A percentile compares a stretch with the other conserved stretches of the same genome.
phyloP scores from a whole-genome alignment of 352 stramenopile genomes.

The Pythium pyrilobum region DNA sequence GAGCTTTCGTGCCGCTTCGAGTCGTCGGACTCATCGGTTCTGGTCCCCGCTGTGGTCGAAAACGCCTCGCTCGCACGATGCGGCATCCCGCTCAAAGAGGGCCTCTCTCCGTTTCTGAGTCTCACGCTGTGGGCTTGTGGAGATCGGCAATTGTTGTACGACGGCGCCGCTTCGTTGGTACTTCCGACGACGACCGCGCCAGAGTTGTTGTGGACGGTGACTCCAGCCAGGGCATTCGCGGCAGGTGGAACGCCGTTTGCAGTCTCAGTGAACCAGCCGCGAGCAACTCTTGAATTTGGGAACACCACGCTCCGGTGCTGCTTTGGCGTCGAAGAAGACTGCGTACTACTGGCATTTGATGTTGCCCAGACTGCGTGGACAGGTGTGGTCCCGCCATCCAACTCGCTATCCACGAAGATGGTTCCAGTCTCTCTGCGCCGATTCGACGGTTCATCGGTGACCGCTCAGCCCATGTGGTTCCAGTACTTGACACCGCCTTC shows the following conservation, averaged over 20 bases:
- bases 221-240: too few relatives aligned
- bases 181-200: too few relatives aligned
- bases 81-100: background rate
- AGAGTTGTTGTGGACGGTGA: too few relatives aligned
- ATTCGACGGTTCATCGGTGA: background rate
- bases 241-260: too few relatives aligned
- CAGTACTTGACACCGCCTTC: slow-evolving; percentile 2
- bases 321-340: too few relatives aligned
- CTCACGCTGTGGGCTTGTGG: slow-evolving; percentile 9
- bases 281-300: too few relatives aligned
- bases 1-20: slow-evolving; percentile 38
- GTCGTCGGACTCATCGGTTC: slow-evolving; percentile 10
- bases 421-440: slow-evolving; percentile 1
- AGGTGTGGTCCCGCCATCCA: background rate
- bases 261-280: too few relatives aligned
- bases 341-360: too few relatives aligned
- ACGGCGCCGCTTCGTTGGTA: too few relatives aligned
- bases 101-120: background rate
- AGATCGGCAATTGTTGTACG: background rate
- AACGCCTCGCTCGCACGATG: slow-evolving; percentile 39
- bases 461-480: slow-evolving; percentile 4
- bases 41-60: slow-evolving; percentile 19
- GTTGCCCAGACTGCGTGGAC: too few relatives aligned
- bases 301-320: too few relatives aligned
- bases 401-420: background rate